phyloP scores from a whole-genome alignment of 805 yeast genomes.

The Candida rishiriensis region DNA sequence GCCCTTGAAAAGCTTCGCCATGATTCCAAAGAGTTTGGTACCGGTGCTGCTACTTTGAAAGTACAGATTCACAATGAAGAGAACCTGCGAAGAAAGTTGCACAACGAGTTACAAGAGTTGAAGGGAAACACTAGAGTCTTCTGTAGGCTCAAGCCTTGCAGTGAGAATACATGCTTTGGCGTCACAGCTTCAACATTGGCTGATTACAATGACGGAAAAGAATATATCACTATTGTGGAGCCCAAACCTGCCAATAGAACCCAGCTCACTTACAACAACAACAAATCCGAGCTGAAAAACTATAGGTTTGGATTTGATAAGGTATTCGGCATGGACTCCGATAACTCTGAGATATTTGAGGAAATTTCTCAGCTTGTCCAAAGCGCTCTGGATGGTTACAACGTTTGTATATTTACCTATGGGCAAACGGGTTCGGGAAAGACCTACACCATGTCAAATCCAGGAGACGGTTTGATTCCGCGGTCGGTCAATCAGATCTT shows the following conservation, averaged over 20 bases:
- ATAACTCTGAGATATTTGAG: conserved; percentile 66
- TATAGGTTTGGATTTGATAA: conserved; percentile 64
- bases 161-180: conserved; percentile 16
- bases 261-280: conserved; percentile 7
- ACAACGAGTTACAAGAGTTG: conserved; percentile 73
- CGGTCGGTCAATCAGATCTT: conserved; percentile 70
- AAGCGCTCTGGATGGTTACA: conserved; percentile 80
- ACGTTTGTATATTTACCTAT: conserved; percentile 92
- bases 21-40: conserved; percentile 21
- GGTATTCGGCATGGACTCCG: conserved; percentile 52
- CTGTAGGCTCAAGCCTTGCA: conserved; percentile 74
- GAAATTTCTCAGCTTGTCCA: conserved; percentile 86
- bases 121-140: conserved; percentile 91
- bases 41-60: conserved; percentile 24
- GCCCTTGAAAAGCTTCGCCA: conserved; percentile 1
- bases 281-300: conserved; percentile 19
- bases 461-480: conserved; percentile 76
- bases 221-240: conserved; percentile 27
- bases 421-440: conserved; percentile 98
- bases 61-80: conserved; percentile 27
- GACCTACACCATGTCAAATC: conserved; percentile 80
- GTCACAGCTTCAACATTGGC: conserved; percentile 7
- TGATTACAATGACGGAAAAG: conserved; percentile 21
- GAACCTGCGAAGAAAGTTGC: conserved; percentile 51
- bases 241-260: conserved; percentile 7